These are phyloP conservation scores for Neofusicoccum cordaticola DNA, from an alignment of 2,329 filamentous ascomycete genomes.

Conservation along the genomic window DNA sequence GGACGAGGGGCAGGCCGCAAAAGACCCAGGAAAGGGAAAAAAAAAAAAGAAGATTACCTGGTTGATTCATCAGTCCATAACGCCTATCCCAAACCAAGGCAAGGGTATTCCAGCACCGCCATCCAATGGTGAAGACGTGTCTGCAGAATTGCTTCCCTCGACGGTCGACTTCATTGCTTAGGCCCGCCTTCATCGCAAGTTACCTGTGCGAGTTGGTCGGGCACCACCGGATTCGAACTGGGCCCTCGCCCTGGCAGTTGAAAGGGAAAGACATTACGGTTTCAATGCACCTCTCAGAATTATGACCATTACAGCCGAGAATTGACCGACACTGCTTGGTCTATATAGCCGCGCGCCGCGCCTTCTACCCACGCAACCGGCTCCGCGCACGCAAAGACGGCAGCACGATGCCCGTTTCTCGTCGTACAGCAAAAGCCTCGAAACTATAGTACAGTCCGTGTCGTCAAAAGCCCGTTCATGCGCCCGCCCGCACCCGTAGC, in stretches of 20 bases:
- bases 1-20: background rate
- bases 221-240: slow-evolving; percentile 43
- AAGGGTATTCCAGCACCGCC: slow-evolving; percentile 41
- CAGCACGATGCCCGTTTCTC: background rate
- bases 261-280: slow-evolving; percentile 17
- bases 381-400: background rate
- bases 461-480: slow-evolving; percentile 6
- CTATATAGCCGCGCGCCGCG: background rate
- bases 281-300: slow-evolving; percentile 19
- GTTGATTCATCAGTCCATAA: slow-evolving; percentile 37
- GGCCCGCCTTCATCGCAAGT: slow-evolving; percentile 39
- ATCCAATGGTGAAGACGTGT: slow-evolving; percentile 40
- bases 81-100: slow-evolving; percentile 33
- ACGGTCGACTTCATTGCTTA: slow-evolving; percentile 44
- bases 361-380: background rate
- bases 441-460: slow-evolving; percentile 18
- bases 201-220: slow-evolving; percentile 39
- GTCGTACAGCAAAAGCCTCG: slow-evolving; percentile 3
- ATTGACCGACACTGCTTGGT: background rate
- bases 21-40: background rate
- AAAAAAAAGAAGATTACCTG: slow-evolving; percentile 29
- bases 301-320: slow-evolving; percentile 18
- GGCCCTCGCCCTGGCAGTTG: slow-evolving; percentile 27
- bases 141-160: slow-evolving; percentile 45
- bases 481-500: slow-evolving; percentile 13